Evolutionary conservation across 306 rosid species (phyloP), one percentile per base, ranked within the genome.

Genomic region (Geum urbanum): DNA sequence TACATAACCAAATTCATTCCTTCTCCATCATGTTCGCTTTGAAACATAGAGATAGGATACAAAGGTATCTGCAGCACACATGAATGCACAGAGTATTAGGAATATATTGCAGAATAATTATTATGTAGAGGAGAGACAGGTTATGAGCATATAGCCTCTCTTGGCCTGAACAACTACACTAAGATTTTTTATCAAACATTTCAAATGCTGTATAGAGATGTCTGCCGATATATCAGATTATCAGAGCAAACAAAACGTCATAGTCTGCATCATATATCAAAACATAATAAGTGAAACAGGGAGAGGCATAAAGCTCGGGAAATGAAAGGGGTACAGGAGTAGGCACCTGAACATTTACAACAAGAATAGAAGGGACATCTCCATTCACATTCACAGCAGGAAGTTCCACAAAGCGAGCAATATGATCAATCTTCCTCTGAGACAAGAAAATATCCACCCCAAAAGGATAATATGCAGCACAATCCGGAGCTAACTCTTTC

Each of bases 331-430:
- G 1, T 44, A 51, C 63, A 54, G 5, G 14, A 24, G 64, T 59
- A 67, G 54, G 48, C 73, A 94, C 98, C 98, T 94, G 98, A 81
- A 90, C 46, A 75, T 94, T 94, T 60, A 94, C 88, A 46, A 94
- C 83, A 61, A 94, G 96, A 81, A 87, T 81, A 65, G 95, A 80
- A 75, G 99, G 99, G 61, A 79, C 51, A 7, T 94, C 99, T 74
- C 87, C 92, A 13, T 83, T 72, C 54, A 76, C 7, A 81, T 80
- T 82, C 71, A 84, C 75, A 51, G 82, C 81, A 48, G 99, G 97
- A 80, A 94, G 86, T 84, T 91, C 96, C 59, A 94, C 84, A 76
- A 84, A 91, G n/a, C 99, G 97, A 68, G 97, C 88, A 77, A 94
- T 82, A 56, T 94, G 99, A 78, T 91, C 96, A 84, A 94, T 78